Evolutionary conservation across 331 rosid genomes (phyloP), one percentile per base, ranked within the genome.

Genomic region (Saraca asoca): DNA sequence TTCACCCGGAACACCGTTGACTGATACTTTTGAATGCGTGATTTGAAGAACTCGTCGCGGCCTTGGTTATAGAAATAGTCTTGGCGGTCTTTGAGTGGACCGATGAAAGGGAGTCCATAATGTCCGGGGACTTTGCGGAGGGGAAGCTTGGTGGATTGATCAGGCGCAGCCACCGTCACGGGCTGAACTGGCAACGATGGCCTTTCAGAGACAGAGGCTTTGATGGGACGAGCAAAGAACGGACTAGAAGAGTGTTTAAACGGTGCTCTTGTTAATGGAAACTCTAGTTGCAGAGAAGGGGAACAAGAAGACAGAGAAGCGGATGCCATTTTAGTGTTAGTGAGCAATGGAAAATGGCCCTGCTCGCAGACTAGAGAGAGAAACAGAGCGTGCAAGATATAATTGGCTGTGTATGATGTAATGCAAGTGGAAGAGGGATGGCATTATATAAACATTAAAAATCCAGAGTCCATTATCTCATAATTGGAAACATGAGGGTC

Each of bases 31-130:
- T 62, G 82, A 51, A 56, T 39, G 11, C 91, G 85, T 12, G 92
- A 80, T 58, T 75, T 77, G 78, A 94, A 83, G 80, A 7, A 94
- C 6, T 79, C 82, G 2, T 88, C 84, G 3, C 83, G 81, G 0
- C 99, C 99, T 68, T 90, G 84, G 72, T 80, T 82, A 78, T 94
- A 90, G 74, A 90, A 94, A 70, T 73, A 94, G 51, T 88, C 99
- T 0, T 48, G 78, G 0, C 99, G 90, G 64, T 94, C 99, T 17
- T 66, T 70, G 52, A 86, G 7, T 7, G 97, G 82, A 4, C 97
- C 92, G 1, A 94, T 12, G 9, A 86, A 3, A 0, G 99, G 99
- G 33, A 87, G 39, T 7, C 99, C 97, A 38, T 70, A 85, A 41
- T 77, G 84, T 0, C 99, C 97, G 2, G 99, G 99, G 53, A 94